A percentile compares a stretch with the other conserved stretches of the same genome.
Evolutionary conservation across 75 land plant genomes (phyloP).

Genomic region (Chamaecyparis obtusa): DNA sequence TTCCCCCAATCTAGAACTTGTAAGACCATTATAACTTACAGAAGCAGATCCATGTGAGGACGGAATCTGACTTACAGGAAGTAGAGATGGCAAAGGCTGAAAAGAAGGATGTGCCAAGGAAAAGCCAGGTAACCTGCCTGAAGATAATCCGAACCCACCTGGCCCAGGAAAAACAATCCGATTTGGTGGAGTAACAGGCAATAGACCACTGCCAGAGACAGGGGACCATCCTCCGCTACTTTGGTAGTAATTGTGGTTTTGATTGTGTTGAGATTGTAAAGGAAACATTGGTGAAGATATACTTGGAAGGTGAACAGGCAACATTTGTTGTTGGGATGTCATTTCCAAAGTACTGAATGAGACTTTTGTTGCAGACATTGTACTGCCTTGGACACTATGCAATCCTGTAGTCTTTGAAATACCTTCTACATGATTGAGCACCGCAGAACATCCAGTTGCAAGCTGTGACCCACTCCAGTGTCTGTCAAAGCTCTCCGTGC

Average conservation of each 20-base stretch:
- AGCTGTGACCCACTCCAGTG: slow-evolving; percentile 6
- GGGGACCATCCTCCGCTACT: slow-evolving; percentile 53
- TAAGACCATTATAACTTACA: slow-evolving; percentile 18
- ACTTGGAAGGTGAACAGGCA: slow-evolving; percentile 34
- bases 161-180: slow-evolving; percentile 46
- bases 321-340: slow-evolving; percentile 26
- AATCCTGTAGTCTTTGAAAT: slow-evolving; percentile 8
- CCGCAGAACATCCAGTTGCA: slow-evolving; percentile 7
- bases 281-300: slow-evolving; percentile 41
- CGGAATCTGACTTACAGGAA: slow-evolving; percentile 18
- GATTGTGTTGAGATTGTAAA: slow-evolving; percentile 41
- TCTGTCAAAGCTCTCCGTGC: not conserved
- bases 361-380: not conserved
- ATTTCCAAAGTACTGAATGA: slow-evolving; percentile 15
- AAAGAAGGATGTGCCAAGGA: slow-evolving; percentile 46
- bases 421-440: slow-evolving; percentile 9
- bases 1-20: slow-evolving; percentile 17
- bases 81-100: slow-evolving; percentile 33
- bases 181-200: slow-evolving; percentile 61
- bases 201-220: slow-evolving; percentile 48
- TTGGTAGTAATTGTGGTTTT: slow-evolving; percentile 44
- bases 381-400: not conserved
- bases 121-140: slow-evolving; percentile 38
- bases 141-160: slow-evolving; percentile 49
- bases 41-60: slow-evolving; percentile 22